These are phyloP conservation scores for Serendipita sp. DNA, from an alignment of 768 basidiomycete species.

Conservation along the genomic window DNA sequence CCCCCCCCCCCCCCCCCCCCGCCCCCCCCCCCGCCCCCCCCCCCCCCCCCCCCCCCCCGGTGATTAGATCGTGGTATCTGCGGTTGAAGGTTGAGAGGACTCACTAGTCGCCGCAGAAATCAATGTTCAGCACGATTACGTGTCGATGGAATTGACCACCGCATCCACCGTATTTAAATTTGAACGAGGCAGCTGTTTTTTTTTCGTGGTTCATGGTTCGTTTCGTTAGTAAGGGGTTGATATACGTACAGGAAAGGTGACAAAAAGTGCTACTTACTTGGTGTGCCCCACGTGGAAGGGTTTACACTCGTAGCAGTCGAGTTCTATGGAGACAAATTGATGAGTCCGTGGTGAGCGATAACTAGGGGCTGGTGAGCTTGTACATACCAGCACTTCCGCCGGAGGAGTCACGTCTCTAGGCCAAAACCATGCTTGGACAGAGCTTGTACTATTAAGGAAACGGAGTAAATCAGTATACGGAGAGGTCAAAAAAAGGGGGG, in stretches of 20 bases:
- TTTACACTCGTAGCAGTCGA: background rate
- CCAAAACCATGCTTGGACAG: background rate
- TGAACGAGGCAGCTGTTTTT: background rate
- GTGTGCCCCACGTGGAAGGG: background rate
- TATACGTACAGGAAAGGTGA: background rate
- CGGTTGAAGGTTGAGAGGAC: background rate
- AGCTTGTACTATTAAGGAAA: background rate
- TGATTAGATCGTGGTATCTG: background rate
- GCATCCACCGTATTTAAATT: background rate
- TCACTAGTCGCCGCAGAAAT: background rate
- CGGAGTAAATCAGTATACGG: background rate
- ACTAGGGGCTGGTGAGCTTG: background rate
- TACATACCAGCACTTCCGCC: background rate
- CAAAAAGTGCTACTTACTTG: background rate
- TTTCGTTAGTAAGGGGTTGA: background rate
- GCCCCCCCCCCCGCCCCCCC: no score
- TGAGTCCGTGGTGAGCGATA: no score
- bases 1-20: no score
- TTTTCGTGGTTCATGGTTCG: no score
- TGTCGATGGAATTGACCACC: background rate
- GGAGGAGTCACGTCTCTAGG: background rate
- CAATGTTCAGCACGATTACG: slow-evolving; percentile 1
- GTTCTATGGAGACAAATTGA: background rate
- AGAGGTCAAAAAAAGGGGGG: no score
- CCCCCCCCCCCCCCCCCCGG: no score